These are phyloP conservation scores for Paramecium sexaurelia DNA, from an alignment of 73 alveolate species.

Conservation along the genomic window DNA sequence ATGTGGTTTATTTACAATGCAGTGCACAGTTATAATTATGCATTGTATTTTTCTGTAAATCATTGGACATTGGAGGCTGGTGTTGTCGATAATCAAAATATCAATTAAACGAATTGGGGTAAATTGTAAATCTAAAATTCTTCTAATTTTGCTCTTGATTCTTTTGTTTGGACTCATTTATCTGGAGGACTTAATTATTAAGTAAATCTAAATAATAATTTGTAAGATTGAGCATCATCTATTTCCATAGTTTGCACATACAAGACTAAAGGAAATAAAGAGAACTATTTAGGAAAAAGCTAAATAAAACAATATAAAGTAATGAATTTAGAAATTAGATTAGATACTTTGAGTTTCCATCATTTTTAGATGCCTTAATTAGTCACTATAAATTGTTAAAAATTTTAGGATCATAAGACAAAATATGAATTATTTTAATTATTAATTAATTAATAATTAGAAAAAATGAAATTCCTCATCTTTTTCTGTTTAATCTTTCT, in stretches of 20 bases:
- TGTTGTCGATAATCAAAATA: conserved; percentile 72
- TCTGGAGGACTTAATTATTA: conserved; percentile 76
- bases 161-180: conserved; percentile 73
- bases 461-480: background rate
- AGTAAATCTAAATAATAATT: conserved; percentile 24
- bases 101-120: conserved; percentile 81
- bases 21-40: conserved; percentile 73
- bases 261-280: conserved; percentile 75
- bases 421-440: background rate
- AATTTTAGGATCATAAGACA: conserved; percentile 61
- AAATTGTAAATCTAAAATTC: conserved; percentile 77
- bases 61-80: conserved; percentile 87
- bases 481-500: background rate
- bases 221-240: conserved; percentile 81
- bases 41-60: conserved; percentile 78
- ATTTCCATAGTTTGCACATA: conserved; percentile 78
- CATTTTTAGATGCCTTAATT: conserved; percentile 68
- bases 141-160: conserved; percentile 73
- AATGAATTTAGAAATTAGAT: background rate
- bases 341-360: conserved; percentile 58
- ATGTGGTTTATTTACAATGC: conserved; percentile 74
- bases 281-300: conserved; percentile 62
- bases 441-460: background rate
- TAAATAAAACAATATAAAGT: conserved; percentile 64
- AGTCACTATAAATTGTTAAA: conserved; percentile 69